Evolutionary conservation across 805 yeast species (phyloP).

Genomic region (Kodamaea kaohsiungensis): DNA sequence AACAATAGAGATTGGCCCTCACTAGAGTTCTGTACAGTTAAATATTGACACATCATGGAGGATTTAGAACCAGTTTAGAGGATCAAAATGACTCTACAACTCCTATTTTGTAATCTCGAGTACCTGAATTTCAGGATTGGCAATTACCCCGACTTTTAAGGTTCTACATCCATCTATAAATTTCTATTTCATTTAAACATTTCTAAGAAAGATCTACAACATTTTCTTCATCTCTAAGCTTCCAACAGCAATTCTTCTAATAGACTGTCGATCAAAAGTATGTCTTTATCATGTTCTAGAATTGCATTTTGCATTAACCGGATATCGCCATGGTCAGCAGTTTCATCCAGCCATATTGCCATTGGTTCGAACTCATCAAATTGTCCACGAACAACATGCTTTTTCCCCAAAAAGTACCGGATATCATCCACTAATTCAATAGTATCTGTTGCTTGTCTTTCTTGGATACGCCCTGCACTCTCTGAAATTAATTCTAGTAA

Average conservation of each 20-base stretch:
- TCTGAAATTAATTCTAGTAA: slow-evolving; percentile 29
- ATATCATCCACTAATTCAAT: slow-evolving; percentile 80
- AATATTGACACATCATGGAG: too few species aligned
- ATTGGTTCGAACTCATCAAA: slow-evolving; percentile 27
- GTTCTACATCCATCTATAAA: too few species aligned
- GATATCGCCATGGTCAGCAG: slow-evolving; percentile 17
- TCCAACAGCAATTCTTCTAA: slow-evolving; percentile 30
- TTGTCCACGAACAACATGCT: slow-evolving; percentile 30
- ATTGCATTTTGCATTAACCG: slow-evolving; percentile 18
- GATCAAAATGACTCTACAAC: too few species aligned
- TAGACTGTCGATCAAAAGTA: slow-evolving; percentile 29
- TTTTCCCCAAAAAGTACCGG: slow-evolving; percentile 56
- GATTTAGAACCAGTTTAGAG: too few species aligned
- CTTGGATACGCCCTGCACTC: slow-evolving; percentile 56
- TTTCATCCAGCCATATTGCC: slow-evolving; percentile 14
- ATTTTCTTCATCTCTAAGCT: slow-evolving; percentile 23
- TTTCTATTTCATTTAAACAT: too few species aligned
- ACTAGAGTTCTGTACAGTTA: too few species aligned
- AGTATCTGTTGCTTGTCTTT: slow-evolving; percentile 73
- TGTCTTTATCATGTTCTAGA: slow-evolving; percentile 26
- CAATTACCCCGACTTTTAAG: too few species aligned
- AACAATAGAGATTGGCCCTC: too few species aligned
- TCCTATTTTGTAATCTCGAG: too few species aligned
- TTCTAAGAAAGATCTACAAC: too few species aligned
- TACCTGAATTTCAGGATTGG: too few species aligned